These are phyloP conservation scores for Beauveria australis DNA, from an alignment of 2,329 filamentous ascomycete species.

Conservation along the genomic window DNA sequence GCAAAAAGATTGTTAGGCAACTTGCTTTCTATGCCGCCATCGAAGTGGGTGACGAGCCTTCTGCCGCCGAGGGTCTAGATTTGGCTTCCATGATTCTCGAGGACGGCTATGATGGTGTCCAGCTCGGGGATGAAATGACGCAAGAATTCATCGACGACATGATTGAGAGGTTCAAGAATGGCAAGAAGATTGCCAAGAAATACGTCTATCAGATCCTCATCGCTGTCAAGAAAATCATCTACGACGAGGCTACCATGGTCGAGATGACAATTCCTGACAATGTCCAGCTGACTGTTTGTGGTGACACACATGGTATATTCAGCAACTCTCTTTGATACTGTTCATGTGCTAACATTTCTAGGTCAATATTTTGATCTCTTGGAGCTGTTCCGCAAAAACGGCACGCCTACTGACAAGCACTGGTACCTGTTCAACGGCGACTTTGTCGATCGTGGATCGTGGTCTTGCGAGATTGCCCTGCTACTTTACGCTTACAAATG, in stretches of 20 bases:
- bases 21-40: slow-evolving; percentile 92
- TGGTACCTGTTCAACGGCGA: slow-evolving; percentile 98
- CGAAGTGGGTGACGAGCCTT: slow-evolving; percentile 85
- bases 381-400: slow-evolving; percentile 90
- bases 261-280: slow-evolving; percentile 76
- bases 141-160: slow-evolving; percentile 96
- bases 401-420: slow-evolving; percentile 74
- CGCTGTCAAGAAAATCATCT: slow-evolving; percentile 80
- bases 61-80: slow-evolving; percentile 83
- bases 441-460: slow-evolving; percentile 94
- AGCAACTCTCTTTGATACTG: neutral
- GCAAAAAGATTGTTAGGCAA: slow-evolving; percentile 88
- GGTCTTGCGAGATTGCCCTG: slow-evolving; percentile 95
- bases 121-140: slow-evolving; percentile 76
- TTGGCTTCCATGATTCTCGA: slow-evolving; percentile 80
- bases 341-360: slow-evolving; percentile 28
- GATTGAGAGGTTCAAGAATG: slow-evolving; percentile 89
- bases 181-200: slow-evolving; percentile 92
- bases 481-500: slow-evolving; percentile 95
- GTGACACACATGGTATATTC: slow-evolving; percentile 80
- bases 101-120: slow-evolving; percentile 74
- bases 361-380: slow-evolving; percentile 97
- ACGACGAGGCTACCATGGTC: slow-evolving; percentile 93
- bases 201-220: slow-evolving; percentile 96
- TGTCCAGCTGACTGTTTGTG: slow-evolving; percentile 82